Evolutionary conservation across 306 rosid species (phyloP).

Genomic region (Cicer bijugum): DNA sequence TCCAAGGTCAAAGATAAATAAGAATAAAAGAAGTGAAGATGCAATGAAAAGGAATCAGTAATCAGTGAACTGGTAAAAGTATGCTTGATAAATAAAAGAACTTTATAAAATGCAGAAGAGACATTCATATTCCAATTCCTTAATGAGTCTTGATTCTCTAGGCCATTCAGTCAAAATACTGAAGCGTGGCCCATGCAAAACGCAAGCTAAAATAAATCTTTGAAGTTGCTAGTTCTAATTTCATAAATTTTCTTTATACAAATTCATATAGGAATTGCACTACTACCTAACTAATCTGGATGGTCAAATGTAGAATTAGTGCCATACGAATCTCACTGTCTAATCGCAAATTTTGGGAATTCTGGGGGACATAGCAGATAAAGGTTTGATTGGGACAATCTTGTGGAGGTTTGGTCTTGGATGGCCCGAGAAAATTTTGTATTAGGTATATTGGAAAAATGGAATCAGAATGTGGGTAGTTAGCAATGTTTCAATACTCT

Average conservation of each 20-base stretch:
- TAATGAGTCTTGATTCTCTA: conserved; percentile 32
- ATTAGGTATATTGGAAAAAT: background rate
- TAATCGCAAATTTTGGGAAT: too few species aligned
- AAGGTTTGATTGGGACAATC: too few species aligned
- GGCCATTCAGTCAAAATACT: conserved; percentile 26
- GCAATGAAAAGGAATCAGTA: conserved; percentile 12
- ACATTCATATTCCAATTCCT: conserved; percentile 15
- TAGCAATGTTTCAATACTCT: conserved; percentile 2
- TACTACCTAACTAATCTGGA: background rate
- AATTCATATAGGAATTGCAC: background rate
- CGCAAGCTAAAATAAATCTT: background rate
- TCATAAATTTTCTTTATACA: background rate
- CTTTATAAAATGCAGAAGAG: conserved; percentile 20
- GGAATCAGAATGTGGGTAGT: conserved; percentile 14
- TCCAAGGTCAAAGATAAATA: conserved; percentile 27
- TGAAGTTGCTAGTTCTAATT: background rate
- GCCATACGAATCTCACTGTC: too few species aligned
- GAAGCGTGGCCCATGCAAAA: background rate
- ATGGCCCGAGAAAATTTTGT: conserved; percentile 1
- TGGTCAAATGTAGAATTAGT: background rate
- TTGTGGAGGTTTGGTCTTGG: background rate
- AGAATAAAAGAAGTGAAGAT: conserved; percentile 11
- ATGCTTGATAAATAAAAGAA: conserved; percentile 13
- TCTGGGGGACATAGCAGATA: too few species aligned
- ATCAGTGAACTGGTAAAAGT: background rate